Conservation (phyloP, 2,329 filamentous ascomycete genomes). For the Xylaria digitata region DNA sequence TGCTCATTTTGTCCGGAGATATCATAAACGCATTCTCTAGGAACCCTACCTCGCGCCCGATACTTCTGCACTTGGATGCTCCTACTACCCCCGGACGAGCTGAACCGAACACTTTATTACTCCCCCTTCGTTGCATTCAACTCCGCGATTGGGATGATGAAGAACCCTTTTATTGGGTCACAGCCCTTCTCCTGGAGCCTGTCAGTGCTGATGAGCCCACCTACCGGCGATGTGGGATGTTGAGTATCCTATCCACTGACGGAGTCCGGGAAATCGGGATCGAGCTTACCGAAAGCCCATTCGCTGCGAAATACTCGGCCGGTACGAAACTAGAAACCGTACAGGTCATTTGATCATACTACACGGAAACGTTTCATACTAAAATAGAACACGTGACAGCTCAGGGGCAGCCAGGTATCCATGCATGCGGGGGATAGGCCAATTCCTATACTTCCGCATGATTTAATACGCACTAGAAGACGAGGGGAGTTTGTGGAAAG, state of each 20-base stretch:
- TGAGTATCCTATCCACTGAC: slow-evolving; percentile 1
- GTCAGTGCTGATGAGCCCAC: background rate
- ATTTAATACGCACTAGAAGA: too few species aligned
- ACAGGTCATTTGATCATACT: background rate
- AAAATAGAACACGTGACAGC: too few species aligned
- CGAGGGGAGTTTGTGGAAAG: too few species aligned
- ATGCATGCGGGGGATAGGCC: too few species aligned
- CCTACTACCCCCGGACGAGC: background rate
- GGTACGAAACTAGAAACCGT: background rate
- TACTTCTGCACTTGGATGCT: background rate
- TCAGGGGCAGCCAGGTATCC: too few species aligned
- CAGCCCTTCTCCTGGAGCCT: slow-evolving; percentile 7
- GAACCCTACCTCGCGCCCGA: background rate
- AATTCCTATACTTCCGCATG: too few species aligned
- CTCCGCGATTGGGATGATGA: background rate
- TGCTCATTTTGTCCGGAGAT: background rate
- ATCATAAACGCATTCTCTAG: background rate
- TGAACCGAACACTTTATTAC: background rate
- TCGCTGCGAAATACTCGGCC: background rate
- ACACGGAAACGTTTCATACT: too few species aligned
- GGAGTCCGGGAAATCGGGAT: slow-evolving; percentile 4
- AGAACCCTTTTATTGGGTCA: slow-evolving; percentile 7
- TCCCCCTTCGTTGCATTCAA: slow-evolving; percentile 16
- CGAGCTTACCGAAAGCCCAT: background rate
- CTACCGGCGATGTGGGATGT: slow-evolving; percentile 12